Percentiles rank a stretch among this genome's conserved stretches.
phyloP scores from a whole-genome alignment of 768 basidiomycete species.

The Russula griseocarnosa region DNA sequence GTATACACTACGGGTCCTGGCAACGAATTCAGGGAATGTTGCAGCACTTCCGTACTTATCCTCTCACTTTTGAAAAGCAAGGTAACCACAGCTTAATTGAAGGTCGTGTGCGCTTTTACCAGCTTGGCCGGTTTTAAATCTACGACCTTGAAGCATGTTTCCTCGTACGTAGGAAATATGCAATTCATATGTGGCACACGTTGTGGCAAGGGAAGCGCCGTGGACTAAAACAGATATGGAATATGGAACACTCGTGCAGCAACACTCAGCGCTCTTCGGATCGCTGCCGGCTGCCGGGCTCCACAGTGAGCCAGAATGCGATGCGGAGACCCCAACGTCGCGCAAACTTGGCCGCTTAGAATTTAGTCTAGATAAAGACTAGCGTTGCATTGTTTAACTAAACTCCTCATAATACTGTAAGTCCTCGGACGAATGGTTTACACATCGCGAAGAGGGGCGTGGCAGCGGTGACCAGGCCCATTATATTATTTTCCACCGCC shows the following conservation, averaged over 20 bases:
- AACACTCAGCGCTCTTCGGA: not conserved
- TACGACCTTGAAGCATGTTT: no score
- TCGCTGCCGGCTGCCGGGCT: not conserved
- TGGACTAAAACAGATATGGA: not conserved
- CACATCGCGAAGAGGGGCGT: no score
- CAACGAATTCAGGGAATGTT: not conserved
- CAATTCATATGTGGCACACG: no score
- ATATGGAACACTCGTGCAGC: not conserved
- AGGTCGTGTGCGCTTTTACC: no score
- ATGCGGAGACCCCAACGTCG: not conserved
- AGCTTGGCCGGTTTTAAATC: no score
- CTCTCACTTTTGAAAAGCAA: not conserved
- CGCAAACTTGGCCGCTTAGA: not conserved
- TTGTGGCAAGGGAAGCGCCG: not conserved
- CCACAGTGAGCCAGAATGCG: not conserved
- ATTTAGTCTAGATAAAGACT: no score
- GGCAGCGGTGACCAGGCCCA: no score
- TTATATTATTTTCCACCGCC: no score
- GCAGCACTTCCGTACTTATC: not conserved
- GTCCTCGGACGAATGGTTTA: no score
- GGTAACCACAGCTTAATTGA: not conserved
- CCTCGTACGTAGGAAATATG: no score
- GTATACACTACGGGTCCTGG: not conserved
- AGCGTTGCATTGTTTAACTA: no score
- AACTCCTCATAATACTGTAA: no score